Base-by-base conservation (phyloP, 2,329 filamentous ascomycete species). In the Aurifilum marmelostoma region DNA sequence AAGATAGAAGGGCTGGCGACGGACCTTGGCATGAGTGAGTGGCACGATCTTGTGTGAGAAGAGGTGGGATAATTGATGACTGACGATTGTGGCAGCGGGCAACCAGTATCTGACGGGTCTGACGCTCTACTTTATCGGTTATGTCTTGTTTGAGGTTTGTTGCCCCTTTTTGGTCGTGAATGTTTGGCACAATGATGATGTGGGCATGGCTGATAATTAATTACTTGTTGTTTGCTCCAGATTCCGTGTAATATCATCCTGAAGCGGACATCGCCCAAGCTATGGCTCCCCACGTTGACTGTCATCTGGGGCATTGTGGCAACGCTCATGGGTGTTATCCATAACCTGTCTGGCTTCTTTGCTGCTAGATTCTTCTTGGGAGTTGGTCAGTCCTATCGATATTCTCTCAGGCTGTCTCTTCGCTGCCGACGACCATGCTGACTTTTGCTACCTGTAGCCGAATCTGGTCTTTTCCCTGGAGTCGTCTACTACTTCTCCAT, bases 81-180 rank as follows among this genome's bases (percentile, higher is more conserved):
- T 65, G 32, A 68, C 63, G 47, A 71, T 32, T 16, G 18, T 24
- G 16, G 27, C 56, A 84, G 84, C 84, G 34, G 87, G 85, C 0
- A 85, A 89, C 60, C 83, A 91, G 72, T 92, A 92, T 68, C 80
- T 91, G 0, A 89, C 86, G 0, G 88, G 88, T 1, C 75, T 92
- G 54, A 91, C 89, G 0, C 76, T 92, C 0, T 92, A 91, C 76
- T 92, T 92, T 74, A 79, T 88, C 54, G 85, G 85, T 58, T 88
- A 88, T 69, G 85, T 87, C 1, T 73, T 87, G 14, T 88, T 88
- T 56, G 86, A 88, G 73, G 83, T 84, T 59, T 58, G 75, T 52
- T 50, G 63, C 1, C 24, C 37, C 50, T n/a, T 6, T 18, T 21
- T 18, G 24, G 2, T 8, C 3, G 18, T n/a, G 9, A 39, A 8